Evolutionary conservation across 2,329 filamentous ascomycete genomes (phyloP).

Genomic region (Zymoseptoria brevis): DNA sequence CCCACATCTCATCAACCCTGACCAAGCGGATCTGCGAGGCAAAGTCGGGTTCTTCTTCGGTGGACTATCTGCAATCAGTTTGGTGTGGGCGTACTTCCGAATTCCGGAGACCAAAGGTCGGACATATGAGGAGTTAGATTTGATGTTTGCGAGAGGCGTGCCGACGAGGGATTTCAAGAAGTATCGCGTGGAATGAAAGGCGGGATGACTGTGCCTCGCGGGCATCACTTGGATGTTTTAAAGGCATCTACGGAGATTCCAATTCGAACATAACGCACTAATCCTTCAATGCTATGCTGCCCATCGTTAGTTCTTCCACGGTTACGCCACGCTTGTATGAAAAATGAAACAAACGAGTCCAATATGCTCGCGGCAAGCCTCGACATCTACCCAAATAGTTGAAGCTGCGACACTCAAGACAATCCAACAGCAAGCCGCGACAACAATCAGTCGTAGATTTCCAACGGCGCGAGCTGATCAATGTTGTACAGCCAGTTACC

Average conservation of each 20-base stretch:
- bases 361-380: neutral
- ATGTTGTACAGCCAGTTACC: constrained; percentile 97
- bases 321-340: neutral
- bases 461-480: constrained; percentile 88
- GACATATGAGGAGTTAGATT: constrained; percentile 37
- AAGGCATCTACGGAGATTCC: neutral
- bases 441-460: constrained; percentile 61
- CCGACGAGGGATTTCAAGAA: constrained; percentile 29
- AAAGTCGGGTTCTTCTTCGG: constrained; percentile 39
- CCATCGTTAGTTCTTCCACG: neutral
- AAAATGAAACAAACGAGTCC: neutral
- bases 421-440: neutral
- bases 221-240: neutral
- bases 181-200: constrained; percentile 20
- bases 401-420: neutral
- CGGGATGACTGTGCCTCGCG: neutral
- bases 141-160: constrained; percentile 34
- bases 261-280: neutral
- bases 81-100: constrained; percentile 33
- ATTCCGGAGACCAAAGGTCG: constrained; percentile 36
- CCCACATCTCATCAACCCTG: constrained; percentile 35
- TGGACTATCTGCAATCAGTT: constrained; percentile 27
- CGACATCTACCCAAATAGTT: neutral
- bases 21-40: constrained; percentile 32
- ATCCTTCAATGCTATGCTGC: neutral